These are phyloP conservation scores for Calcarisporium arbuscula DNA, from an alignment of 2,329 filamentous ascomycete species.

Conservation along the genomic window DNA sequence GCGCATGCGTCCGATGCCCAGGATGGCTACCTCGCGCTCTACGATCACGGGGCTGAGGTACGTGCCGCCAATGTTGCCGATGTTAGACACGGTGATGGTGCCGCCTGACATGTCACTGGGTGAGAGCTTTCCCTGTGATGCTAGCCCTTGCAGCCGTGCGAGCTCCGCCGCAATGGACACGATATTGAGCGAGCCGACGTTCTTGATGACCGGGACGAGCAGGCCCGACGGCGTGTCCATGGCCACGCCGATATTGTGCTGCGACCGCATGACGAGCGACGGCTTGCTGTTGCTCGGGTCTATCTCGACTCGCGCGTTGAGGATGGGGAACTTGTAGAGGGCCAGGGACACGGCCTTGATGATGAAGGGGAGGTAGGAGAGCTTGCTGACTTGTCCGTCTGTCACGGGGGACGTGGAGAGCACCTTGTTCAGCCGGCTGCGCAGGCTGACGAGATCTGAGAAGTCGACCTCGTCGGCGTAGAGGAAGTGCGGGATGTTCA, in stretches of 20 bases:
- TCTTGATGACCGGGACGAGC: conserved; percentile 84
- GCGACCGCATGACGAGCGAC: conserved; percentile 66
- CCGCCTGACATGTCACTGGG: conserved; percentile 73
- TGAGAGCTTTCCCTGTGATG: conserved; percentile 66
- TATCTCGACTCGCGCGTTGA: conserved; percentile 78
- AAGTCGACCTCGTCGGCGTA: conserved; percentile 90
- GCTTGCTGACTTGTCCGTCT: conserved; percentile 49
- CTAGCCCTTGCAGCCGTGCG: conserved; percentile 63
- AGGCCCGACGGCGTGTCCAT: conserved; percentile 90
- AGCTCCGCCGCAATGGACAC: conserved; percentile 73
- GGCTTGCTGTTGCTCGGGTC: conserved; percentile 56
- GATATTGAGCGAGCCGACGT: conserved; percentile 73
- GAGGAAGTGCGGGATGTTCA: conserved; percentile 89
- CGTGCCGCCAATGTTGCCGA: conserved; percentile 88
- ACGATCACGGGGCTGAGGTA: conserved; percentile 90
- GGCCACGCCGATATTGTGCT: conserved; percentile 92
- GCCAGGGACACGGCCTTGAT: conserved; percentile 91
- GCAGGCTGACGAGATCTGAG: conserved; percentile 64
- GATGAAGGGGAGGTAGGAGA: conserved; percentile 90
- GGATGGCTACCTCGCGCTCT: conserved; percentile 82
- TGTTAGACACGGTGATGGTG: conserved; percentile 94
- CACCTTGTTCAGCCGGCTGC: conserved; percentile 66
- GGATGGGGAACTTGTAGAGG: conserved; percentile 71
- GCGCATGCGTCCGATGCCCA: conserved; percentile 79
- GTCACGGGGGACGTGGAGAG: conserved; percentile 39